phyloP scores from a whole-genome alignment of 805 yeast species.

The Candida stauntonica region DNA sequence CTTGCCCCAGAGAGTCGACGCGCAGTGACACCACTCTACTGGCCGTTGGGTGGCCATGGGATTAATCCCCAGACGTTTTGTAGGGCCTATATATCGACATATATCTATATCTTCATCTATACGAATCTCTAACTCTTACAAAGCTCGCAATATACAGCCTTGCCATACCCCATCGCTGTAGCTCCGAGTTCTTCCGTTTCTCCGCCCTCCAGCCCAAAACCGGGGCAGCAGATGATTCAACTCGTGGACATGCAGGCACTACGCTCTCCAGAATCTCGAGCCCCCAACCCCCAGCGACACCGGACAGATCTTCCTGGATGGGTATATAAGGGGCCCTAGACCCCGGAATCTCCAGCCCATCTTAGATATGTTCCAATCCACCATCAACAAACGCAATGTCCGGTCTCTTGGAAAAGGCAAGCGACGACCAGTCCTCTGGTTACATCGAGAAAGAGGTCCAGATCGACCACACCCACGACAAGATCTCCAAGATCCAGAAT shows the following conservation, averaged over 20 bases:
- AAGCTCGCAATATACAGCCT: too few relatives aligned
- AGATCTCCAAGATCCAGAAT: slow-evolving; percentile 11
- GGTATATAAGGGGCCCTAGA: neutral
- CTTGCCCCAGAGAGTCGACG: neutral
- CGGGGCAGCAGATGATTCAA: too few relatives aligned
- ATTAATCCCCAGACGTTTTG: too few relatives aligned
- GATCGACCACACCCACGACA: slow-evolving; percentile 15
- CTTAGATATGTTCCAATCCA: neutral
- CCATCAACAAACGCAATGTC: slow-evolving; percentile 4
- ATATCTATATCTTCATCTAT: too few relatives aligned
- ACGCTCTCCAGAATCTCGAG: neutral
- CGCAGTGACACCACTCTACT: neutral
- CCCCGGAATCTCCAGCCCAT: neutral
- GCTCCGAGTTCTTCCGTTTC: neutral
- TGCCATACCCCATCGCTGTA: too few relatives aligned
- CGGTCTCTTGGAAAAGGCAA: slow-evolving; percentile 8
- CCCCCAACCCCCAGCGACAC: too few relatives aligned
- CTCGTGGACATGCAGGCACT: too few relatives aligned
- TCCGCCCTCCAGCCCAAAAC: too few relatives aligned
- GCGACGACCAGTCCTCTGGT: slow-evolving; percentile 8
- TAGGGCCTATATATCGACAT: too few relatives aligned
- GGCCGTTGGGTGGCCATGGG: too few relatives aligned
- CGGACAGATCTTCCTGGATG: neutral
- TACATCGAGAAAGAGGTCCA: slow-evolving; percentile 8
- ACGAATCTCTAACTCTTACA: too few relatives aligned